Percentiles rank a stretch among this genome's conserved stretches.
phyloP scores from a whole-genome alignment of 495 filamentous ascomycete genomes.

The Penicillium diatomitis region DNA sequence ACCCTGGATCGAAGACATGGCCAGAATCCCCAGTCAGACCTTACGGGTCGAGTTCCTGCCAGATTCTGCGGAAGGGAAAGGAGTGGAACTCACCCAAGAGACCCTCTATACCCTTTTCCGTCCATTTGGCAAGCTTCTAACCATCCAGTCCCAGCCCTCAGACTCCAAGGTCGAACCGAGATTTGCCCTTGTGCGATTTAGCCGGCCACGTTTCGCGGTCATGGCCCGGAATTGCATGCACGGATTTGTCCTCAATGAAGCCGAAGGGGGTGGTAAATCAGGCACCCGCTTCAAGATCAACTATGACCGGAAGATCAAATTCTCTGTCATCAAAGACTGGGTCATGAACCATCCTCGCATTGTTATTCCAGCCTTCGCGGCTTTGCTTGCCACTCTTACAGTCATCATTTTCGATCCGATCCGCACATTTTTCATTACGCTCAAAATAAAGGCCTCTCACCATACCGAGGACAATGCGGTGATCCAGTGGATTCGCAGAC shows the following conservation, averaged over 20 bases:
- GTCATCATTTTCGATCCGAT: slow-evolving; percentile 91
- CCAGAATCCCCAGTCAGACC: slow-evolving; percentile 64
- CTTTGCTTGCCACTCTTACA: slow-evolving; percentile 71
- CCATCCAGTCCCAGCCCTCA: slow-evolving; percentile 68
- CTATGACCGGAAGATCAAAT: slow-evolving; percentile 68
- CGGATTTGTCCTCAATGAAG: slow-evolving; percentile 59
- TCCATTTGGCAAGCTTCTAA: slow-evolving; percentile 75
- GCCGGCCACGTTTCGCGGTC: slow-evolving; percentile 57
- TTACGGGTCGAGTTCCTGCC: slow-evolving; percentile 80
- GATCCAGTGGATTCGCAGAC: slow-evolving; percentile 71
- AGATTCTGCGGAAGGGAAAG: slow-evolving; percentile 49
- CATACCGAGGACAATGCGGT: slow-evolving; percentile 61
- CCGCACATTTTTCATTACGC: slow-evolving; percentile 82
- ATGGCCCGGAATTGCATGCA: slow-evolving; percentile 92
- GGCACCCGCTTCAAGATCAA: slow-evolving; percentile 68
- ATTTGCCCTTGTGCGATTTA: slow-evolving; percentile 72
- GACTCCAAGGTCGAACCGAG: slow-evolving; percentile 77
- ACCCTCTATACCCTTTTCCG: slow-evolving; percentile 80
- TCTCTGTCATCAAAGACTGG: slow-evolving; percentile 80
- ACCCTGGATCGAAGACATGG: slow-evolving; percentile 94
- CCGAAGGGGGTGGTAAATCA: slow-evolving; percentile 59
- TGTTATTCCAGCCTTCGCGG: slow-evolving; percentile 73
- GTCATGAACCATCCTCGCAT: slow-evolving; percentile 80
- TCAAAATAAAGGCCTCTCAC: slow-evolving; percentile 71
- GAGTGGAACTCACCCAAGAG: slow-evolving; percentile 77